A percentile compares a stretch with the other conserved stretches of the same genome.
Conservation (phyloP, 176 grass and related monocot genomes). For the Zea luxurians region DNA sequence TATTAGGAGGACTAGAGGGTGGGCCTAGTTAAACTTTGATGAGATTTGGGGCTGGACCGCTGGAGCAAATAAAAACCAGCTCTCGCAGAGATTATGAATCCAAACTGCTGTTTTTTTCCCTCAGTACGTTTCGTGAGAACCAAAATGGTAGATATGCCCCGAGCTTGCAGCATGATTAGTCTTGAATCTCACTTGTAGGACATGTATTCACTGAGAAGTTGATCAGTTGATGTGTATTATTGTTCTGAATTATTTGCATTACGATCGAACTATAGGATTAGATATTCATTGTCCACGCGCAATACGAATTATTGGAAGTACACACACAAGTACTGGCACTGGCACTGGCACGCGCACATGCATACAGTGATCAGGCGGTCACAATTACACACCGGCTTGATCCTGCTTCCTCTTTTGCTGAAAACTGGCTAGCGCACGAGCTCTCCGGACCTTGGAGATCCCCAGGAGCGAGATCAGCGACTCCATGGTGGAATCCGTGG, state of each 20-base stretch:
- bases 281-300: neutral
- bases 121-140: neutral
- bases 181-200: neutral
- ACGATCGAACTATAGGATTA: neutral
- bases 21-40: neutral
- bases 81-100: neutral
- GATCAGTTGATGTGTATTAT: neutral
- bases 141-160: neutral
- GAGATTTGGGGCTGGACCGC: constrained; percentile 3
- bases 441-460: constrained; percentile 73
- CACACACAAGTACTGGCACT: constrained; percentile 24
- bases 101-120: neutral
- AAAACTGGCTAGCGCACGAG: constrained; percentile 45
- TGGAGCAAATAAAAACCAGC: neutral
- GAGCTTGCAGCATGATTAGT: neutral
- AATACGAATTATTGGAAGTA: constrained; percentile 12
- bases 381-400: constrained; percentile 7
- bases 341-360: constrained; percentile 3
- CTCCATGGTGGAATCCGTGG: constrained; percentile 61
- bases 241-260: neutral
- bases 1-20: neutral
- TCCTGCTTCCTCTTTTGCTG: neutral
- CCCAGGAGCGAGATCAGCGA: constrained; percentile 93
- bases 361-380: neutral
- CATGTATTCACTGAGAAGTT: neutral